Base-by-base conservation (phyloP, 2,329 filamentous ascomycete genomes). In the Epichloe typhina region DNA sequence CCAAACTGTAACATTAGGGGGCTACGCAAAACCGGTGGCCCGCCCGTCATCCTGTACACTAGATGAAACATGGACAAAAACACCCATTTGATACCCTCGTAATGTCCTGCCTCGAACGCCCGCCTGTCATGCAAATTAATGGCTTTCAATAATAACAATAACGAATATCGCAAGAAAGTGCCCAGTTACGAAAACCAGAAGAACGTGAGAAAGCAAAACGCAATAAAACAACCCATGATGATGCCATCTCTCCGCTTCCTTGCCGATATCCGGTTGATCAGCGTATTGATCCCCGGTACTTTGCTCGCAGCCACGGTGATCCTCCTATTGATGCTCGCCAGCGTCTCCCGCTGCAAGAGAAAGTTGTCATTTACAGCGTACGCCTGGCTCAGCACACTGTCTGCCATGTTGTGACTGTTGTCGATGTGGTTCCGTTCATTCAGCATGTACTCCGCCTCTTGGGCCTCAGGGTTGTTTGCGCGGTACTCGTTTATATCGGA, bases 341-440 rank as follows among this genome's bases (percentile, higher is more conserved):
- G 69, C 26, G 85, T 91, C 73, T 97, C 90, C 54, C 90, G 77
- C 73, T 98, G 93, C 51, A 89, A 62, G 13, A 79, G 76, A 65
- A 98, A 97, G 66, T 76, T 90, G 70, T 97, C 89, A 64, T 95
- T 94, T 49, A 97, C 88, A 11, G 91, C 90, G 69, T 98, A 98
- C 7, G 93, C 93, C 72, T 97, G 93, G 64, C 85, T 90, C 53
- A 98, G 75, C 36, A 98, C 89, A 55, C 80, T 86, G 66, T 98
- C 93, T 46, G 88, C 84, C 74, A 95, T 83, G 58, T 81, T 85
- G 68, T 97, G 86, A 62, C 87, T 94, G 64, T 88, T 84, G 64
- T 98, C 93, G 62, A 98, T 81, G 56, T 86, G 80, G 55, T 75
- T 73, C 48, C 93, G 79, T 75, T 98, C 93, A 60, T 87, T 85